Conservation (phyloP, 805 yeast genomes). For the Candida chauliodis region DNA sequence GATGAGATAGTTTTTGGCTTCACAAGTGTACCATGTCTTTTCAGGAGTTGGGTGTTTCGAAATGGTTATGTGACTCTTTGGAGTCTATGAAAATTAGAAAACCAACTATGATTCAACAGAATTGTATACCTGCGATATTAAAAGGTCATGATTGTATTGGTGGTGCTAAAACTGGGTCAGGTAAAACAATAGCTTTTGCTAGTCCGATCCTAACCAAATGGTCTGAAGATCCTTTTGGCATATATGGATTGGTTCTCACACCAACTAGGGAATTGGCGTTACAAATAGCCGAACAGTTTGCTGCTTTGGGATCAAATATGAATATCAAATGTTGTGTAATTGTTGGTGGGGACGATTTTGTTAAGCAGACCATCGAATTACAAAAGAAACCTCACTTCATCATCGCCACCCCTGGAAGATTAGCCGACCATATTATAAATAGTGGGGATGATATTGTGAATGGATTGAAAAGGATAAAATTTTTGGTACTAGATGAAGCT, state of each 20-base stretch:
- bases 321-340: conserved; percentile 78
- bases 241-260: conserved; percentile 82
- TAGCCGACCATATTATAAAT: conserved; percentile 85
- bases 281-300: conserved; percentile 95
- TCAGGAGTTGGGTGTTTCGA: conserved; percentile 67
- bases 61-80: conserved; percentile 83
- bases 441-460: conserved; percentile 85
- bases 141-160: conserved; percentile 91
- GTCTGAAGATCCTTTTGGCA: conserved; percentile 94
- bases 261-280: conserved; percentile 93
- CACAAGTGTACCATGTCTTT: conserved; percentile 38
- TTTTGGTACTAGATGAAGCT: conserved; percentile 91
- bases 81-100: conserved; percentile 73
- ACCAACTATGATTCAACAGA: conserved; percentile 84
- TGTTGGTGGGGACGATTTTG: conserved; percentile 94
- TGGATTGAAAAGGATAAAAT: conserved; percentile 76
- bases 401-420: conserved; percentile 94
- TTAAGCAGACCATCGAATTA: conserved; percentile 79
- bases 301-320: conserved; percentile 87
- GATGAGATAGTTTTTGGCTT: conserved; percentile 1
- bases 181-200: conserved; percentile 96
- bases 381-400: conserved; percentile 89
- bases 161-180: conserved; percentile 97
- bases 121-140: conserved; percentile 84
- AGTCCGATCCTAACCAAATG: conserved; percentile 95